Percentiles rank a stretch among this genome's conserved stretches.
These are phyloP conservation scores for Vanrija sp. DNA, from an alignment of 1,284 basidiomycete species.

Conservation along the genomic window DNA sequence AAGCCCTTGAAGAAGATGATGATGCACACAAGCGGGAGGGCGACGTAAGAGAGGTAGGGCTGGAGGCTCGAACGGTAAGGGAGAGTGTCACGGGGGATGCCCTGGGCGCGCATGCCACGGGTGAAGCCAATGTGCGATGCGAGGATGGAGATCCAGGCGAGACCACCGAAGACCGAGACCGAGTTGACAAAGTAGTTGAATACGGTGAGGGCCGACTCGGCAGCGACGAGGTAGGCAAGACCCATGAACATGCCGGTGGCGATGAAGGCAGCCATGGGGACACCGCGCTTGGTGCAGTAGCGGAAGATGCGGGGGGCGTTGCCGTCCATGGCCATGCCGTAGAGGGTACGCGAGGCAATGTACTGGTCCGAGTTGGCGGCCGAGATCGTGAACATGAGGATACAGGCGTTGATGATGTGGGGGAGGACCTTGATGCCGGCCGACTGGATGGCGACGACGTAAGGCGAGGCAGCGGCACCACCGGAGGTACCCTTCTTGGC, in stretches of 20 bases:
- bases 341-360: constrained; percentile 55
- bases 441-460: constrained; percentile 59
- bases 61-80: constrained; percentile 60
- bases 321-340: constrained; percentile 55
- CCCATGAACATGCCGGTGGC: constrained; percentile 45
- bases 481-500: constrained; percentile 31
- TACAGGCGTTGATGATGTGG: constrained; percentile 52
- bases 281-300: constrained; percentile 45
- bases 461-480: constrained; percentile 69
- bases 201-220: constrained; percentile 47
- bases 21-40: constrained; percentile 57
- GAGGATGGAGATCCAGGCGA: constrained; percentile 68
- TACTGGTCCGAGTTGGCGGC: constrained; percentile 58
- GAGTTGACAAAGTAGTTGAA: constrained; percentile 68
- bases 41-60: constrained; percentile 51
- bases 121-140: constrained; percentile 68
- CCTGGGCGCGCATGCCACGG: constrained; percentile 64
- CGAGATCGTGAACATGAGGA: constrained; percentile 50
- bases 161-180: constrained; percentile 64
- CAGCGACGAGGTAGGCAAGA: constrained; percentile 39
- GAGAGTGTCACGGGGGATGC: constrained; percentile 60
- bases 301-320: constrained; percentile 56
- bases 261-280: constrained; percentile 50
- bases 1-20: constrained; percentile 66
- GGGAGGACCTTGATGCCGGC: constrained; percentile 51